These are phyloP conservation scores for Aspergillus steynii DNA, from an alignment of 495 filamentous ascomycete genomes.

Conservation along the genomic window DNA sequence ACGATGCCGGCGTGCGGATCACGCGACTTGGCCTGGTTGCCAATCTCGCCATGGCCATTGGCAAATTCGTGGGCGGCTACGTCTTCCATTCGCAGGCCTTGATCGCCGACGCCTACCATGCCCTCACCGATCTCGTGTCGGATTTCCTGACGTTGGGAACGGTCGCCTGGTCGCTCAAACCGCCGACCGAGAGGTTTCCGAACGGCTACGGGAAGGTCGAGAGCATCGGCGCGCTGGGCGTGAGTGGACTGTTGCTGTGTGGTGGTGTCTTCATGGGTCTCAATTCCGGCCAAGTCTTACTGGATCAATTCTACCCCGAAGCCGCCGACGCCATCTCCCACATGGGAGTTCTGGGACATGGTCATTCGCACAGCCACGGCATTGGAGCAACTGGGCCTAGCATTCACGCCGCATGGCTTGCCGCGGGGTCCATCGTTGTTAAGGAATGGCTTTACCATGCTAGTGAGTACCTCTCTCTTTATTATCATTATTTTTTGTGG, in stretches of 20 bases:
- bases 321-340: constrained; percentile 63
- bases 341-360: constrained; percentile 46
- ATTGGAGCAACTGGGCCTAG: constrained; percentile 66
- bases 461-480: constrained; percentile 60
- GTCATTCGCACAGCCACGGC: constrained; percentile 64
- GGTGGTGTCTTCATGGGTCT: constrained; percentile 91
- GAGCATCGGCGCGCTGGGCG: constrained; percentile 87
- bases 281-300: constrained; percentile 71
- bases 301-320: constrained; percentile 78
- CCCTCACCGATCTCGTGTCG: constrained; percentile 89
- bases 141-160: constrained; percentile 92
- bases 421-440: constrained; percentile 82
- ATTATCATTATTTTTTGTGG: background rate
- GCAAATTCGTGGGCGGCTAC: constrained; percentile 89
- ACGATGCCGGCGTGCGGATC: constrained; percentile 92
- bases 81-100: constrained; percentile 91
- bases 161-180: constrained; percentile 84
- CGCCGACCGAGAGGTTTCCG: constrained; percentile 80
- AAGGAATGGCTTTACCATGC: constrained; percentile 98
- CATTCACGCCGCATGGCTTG: constrained; percentile 92
- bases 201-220: constrained; percentile 96
- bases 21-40: constrained; percentile 89
- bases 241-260: constrained; percentile 81
- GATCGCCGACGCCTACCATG: constrained; percentile 93
- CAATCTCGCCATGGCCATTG: constrained; percentile 91